These are phyloP conservation scores for Penicillium cinerascens DNA, from an alignment of 495 filamentous ascomycete genomes.

Conservation along the genomic window DNA sequence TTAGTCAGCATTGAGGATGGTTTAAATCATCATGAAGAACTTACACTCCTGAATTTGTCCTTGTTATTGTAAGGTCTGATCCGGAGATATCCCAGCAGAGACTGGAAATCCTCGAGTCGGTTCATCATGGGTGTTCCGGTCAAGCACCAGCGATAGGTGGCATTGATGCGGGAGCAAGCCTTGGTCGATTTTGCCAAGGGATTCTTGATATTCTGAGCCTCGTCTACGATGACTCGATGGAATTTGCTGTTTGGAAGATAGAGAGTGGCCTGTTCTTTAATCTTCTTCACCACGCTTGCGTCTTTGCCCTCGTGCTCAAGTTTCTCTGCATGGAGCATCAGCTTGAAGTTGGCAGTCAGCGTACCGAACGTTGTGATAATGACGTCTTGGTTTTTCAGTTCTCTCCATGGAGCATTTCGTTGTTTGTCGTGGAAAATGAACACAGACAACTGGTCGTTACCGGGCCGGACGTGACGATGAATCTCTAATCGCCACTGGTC, in stretches of 20 bases:
- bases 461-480: slow-evolving; percentile 59
- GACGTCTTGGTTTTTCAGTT: slow-evolving; percentile 69
- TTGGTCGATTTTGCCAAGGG: slow-evolving; percentile 61
- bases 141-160: slow-evolving; percentile 75
- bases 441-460: slow-evolving; percentile 57
- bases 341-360: slow-evolving; percentile 55
- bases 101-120: slow-evolving; percentile 73
- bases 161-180: slow-evolving; percentile 58
- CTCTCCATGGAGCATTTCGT: slow-evolving; percentile 52
- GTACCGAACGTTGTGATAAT: slow-evolving; percentile 90
- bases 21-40: slow-evolving; percentile 6
- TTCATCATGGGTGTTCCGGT: slow-evolving; percentile 98
- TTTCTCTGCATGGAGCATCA: slow-evolving; percentile 51
- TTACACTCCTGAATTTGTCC: slow-evolving; percentile 57
- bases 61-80: slow-evolving; percentile 76
- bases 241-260: slow-evolving; percentile 65
- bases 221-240: slow-evolving; percentile 85
- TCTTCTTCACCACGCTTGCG: slow-evolving; percentile 8
- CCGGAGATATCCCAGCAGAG: slow-evolving; percentile 74
- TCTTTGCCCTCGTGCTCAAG: slow-evolving; percentile 33
- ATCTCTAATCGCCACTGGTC: slow-evolving; percentile 92
- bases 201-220: slow-evolving; percentile 95
- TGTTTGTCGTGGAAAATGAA: slow-evolving; percentile 63
- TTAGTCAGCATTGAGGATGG: slow-evolving; percentile 18
- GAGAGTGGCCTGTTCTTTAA: slow-evolving; percentile 49